These are phyloP conservation scores for Sonneratia caseolaris DNA, from an alignment of 345 rosid species.

Conservation along the genomic window DNA sequence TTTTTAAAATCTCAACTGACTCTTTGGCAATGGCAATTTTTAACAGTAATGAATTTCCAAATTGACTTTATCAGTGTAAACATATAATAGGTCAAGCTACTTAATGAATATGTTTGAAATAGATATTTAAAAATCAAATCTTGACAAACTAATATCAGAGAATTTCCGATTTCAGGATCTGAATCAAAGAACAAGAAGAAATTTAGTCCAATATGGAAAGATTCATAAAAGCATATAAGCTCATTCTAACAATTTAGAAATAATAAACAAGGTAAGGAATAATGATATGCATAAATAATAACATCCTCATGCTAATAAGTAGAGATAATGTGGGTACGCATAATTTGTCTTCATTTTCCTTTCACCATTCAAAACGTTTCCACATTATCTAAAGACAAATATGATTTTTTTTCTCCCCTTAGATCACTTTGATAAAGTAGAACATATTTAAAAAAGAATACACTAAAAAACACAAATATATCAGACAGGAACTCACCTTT, in stretches of 20 bases:
- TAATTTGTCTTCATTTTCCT: not conserved
- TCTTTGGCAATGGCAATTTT: not conserved
- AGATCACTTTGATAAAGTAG: not conserved
- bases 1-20: not conserved
- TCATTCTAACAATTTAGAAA: not conserved
- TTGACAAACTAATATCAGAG: not conserved
- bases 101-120: not conserved
- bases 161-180: not conserved
- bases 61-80: not conserved
- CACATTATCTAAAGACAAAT: not conserved
- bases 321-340: not conserved
- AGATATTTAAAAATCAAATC: not conserved
- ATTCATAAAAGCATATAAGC: not conserved
- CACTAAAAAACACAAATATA: not conserved
- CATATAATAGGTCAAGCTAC: not conserved
- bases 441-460: not conserved
- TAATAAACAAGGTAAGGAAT: not conserved
- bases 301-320: not conserved
- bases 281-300: not conserved
- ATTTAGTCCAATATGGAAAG: not conserved
- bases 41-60: not conserved
- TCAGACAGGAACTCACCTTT: conserved; percentile 23
- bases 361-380: not conserved
- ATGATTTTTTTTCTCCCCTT: no score
- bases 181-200: not conserved